Evolutionary conservation across 2,329 filamentous ascomycete genomes (phyloP), one percentile per base, ranked within the genome.

Genomic region (Penicillium sp.): DNA sequence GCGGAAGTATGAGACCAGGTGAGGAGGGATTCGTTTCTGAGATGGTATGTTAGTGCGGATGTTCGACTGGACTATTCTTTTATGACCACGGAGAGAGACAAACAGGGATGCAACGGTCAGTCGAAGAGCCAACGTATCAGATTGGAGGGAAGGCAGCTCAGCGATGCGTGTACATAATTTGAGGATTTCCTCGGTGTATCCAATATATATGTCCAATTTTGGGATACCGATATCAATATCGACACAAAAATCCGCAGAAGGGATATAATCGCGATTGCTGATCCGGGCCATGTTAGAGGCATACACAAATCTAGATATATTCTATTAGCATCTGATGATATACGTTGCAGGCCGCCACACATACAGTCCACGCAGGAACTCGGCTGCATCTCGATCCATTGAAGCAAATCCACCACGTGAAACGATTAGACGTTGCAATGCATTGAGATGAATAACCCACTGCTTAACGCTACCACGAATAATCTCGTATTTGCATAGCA

Each of bases 401-500:
- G 65, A 58, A 6, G 41, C 55, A 37, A 71, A 62, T 5, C 71
- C 72, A 11, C 72, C 72, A 7, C 69, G 67, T 12, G 69, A 70
- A 28, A 66, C 57, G 6, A 74, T 63, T 14, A 74, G 51, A 37
- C 61, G 67, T 43, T 73, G 69, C 33, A 74, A 55, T 12, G 71
- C 72, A 33, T 70, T 63, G 37, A 74, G 55, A 53, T 74, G 72
- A n/a, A 71, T 65, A 16, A 66, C 63, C 72, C 72, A 74, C 48
- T 73, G 72, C 42, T 69, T 70, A 8, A 74, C 70, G 38, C 71
- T 73, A 14, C 72, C 72, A 14, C 72, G 70, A 3, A 73, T 67
- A 31, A 73, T 64, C 47, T 74, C 72, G 43, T 73, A 74, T 50
- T 74, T 74, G 61, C 69, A 72, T n/a, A 74, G 57, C 25, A 73